Base-by-base conservation (phyloP, 352 stramenopile species). In the Discostella stelligera region DNA sequence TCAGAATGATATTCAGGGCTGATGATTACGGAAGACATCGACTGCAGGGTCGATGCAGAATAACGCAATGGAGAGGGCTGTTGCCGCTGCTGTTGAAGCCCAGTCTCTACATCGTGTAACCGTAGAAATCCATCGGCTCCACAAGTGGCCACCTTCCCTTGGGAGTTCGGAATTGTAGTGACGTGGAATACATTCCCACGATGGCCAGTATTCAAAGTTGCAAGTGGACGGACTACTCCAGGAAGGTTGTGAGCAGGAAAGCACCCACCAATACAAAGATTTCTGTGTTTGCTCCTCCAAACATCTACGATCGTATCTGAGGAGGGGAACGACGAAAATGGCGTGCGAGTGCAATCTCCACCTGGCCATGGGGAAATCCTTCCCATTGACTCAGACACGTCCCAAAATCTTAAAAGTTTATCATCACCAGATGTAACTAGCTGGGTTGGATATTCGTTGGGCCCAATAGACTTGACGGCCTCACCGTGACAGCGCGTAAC, bases 361-460 rank as follows among this genome's bases (percentile, higher is more conserved):
- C 83, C 77, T 10, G 82, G 54, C 3, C 87, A 44, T 6, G 85
- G 83, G 54, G 66, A 89, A 10, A 50, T 65, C 25, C 50, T 84
- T 5, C 87, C 87, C 85, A 93, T 93, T 30, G 81, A 79, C 54
- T 80, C 7, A 8, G 66, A 56, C 3, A 85, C 81, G 56, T 93
- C 87, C 87, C 87, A 93, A 56, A 93, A 85, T 67, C 90, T 93
- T 0, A 93, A 64, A 2, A 86, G n/a, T 25, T 66, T 50, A 66
- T 93, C 87, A 66, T 93, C 87, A 14, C 87, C 87, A 0, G 77
- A 89, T 27, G 87, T 93, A 1, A 88, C 54, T 14, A 93, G 50
- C 37, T 93, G 87, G 0, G 85, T 91, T 25, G 87, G 71, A 60
- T 74, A 86, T 61, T 91, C 82, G 39, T 68, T 71, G 10, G 75